phyloP scores from a whole-genome alignment of 306 rosid genomes.

The Prosopis cineraria region DNA sequence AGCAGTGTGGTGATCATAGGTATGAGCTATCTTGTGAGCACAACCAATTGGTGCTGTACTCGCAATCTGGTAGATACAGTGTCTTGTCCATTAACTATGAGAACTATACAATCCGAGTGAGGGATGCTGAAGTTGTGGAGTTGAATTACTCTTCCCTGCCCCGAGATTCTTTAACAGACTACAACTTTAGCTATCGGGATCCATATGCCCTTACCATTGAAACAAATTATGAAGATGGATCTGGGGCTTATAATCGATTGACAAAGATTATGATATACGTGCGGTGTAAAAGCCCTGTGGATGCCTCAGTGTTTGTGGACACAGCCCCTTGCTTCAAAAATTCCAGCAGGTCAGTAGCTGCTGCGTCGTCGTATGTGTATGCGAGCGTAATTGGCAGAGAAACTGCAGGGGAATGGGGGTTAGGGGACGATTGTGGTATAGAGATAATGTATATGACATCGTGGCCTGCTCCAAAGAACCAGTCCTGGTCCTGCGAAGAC shows the following conservation, averaged over 20 bases:
- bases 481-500: background rate
- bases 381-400: background rate
- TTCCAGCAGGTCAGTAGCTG: background rate
- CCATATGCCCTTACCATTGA: background rate
- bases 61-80: background rate
- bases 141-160: background rate
- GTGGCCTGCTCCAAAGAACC: background rate
- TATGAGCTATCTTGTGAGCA: slow-evolving; percentile 7
- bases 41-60: background rate
- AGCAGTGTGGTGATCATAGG: background rate
- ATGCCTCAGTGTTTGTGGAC: background rate
- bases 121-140: background rate
- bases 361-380: background rate
- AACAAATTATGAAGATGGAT: background rate
- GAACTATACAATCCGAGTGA: background rate
- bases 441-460: background rate
- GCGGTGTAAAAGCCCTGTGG: background rate
- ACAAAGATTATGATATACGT: background rate
- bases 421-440: background rate
- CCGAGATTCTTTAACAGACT: background rate
- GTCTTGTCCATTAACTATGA: background rate
- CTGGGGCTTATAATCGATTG: background rate
- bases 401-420: background rate
- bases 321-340: background rate
- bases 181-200: background rate